phyloP scores from a whole-genome alignment of 495 filamentous ascomycete genomes.

The Talaromyces nanjingensis region DNA sequence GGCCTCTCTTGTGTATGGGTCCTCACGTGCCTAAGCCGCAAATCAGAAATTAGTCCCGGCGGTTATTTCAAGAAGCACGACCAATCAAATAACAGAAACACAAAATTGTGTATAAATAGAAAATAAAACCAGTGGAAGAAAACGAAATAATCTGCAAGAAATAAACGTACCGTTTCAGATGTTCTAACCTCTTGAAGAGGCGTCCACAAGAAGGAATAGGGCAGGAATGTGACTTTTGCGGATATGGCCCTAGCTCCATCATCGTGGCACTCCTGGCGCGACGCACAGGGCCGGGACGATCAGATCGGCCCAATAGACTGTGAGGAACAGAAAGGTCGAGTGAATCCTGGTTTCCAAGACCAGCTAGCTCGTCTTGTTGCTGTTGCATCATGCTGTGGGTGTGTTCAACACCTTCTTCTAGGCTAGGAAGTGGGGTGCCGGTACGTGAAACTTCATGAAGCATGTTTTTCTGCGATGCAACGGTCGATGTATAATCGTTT shows the following conservation, averaged over 20 bases:
- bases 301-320: conserved; percentile 52
- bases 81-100: conserved; percentile 5
- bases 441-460: conserved; percentile 78
- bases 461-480: conserved; percentile 70
- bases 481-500: conserved; percentile 43
- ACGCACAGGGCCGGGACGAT: conserved; percentile 69
- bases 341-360: conserved; percentile 57
- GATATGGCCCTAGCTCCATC: conserved; percentile 94
- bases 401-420: conserved; percentile 71
- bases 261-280: conserved; percentile 91
- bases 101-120: conserved; percentile 5
- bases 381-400: conserved; percentile 53
- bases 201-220: conserved; percentile 97
- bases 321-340: conserved; percentile 50
- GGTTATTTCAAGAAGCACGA: conserved; percentile 43
- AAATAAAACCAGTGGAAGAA: neutral
- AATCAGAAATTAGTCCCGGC: conserved; percentile 45
- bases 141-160: neutral
- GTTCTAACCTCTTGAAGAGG: conserved; percentile 97
- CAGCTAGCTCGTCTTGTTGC: conserved; percentile 56
- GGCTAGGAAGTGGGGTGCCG: conserved; percentile 73
- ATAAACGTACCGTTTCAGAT: conserved; percentile 86
- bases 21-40: conserved; percentile 77
- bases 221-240: conserved; percentile 95
- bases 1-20: conserved; percentile 99